Evolutionary conservation across 768 basidiomycete genomes (phyloP), one percentile per base, ranked within the genome.

Genomic region (Leccinum pellstonianum): DNA sequence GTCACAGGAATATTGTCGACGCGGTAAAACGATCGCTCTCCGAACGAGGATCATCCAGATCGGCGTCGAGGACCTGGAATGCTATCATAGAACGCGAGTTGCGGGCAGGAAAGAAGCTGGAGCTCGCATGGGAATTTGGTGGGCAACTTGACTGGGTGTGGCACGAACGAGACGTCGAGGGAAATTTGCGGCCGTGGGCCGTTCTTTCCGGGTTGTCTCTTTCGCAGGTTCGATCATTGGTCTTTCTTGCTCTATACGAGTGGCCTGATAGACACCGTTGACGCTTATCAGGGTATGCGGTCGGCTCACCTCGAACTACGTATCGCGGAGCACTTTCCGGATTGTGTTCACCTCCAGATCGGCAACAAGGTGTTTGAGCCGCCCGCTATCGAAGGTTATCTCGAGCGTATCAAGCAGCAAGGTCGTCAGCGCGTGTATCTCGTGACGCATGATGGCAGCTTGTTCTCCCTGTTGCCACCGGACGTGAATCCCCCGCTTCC

Each of bases 81-180:
- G 73, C 77, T 46, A 65, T 92, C 21, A 75, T 91, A 29, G 81
- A 85, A 62, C 75, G 77, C 25, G 79, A 84, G 37, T 64, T 86
- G 4, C 73, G 66, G 51, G 73, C 79, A 50, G 91, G 91, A 21
- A 82, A 81, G 54, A 73, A 75, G 8, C 74, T 95, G 38, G 82
- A 87, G 68, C 78, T 97, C 41, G 90, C 86, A 47, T 98, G 95
- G 95, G 81, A 90, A 41, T 69, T 80, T 29, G 84, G 80, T 21
- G 84, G 86, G 3, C 82, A 84, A 61, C 70, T 98, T 51, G 95
- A 98, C 68, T 98, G 95, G 95, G 77, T 95, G 27, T 88, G 88
- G 82, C 79, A 86, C 38, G 80, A 86, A n/a, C 77, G 81, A 25
- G 88, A 90, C 64, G 77, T 88, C 0, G 77, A 83, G 35, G 90